Conservation (phyloP, 176 grass and related monocot species). For the Ananas comosus region DNA sequence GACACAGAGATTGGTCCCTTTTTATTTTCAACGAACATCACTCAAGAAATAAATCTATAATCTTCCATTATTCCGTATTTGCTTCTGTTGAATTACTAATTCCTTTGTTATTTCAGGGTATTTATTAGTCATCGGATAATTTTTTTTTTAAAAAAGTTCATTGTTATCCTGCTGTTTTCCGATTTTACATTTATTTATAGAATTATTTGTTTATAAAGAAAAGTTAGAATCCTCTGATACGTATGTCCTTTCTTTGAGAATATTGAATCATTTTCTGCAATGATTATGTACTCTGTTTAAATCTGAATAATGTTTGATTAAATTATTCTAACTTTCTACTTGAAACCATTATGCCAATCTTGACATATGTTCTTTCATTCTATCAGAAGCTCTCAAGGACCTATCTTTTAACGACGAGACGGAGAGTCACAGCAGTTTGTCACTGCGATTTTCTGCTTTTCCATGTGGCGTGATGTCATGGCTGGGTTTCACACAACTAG, state of each 20-base stretch:
- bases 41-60: too few species aligned
- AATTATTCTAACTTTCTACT: background rate
- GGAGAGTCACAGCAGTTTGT: constrained; percentile 22
- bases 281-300: background rate
- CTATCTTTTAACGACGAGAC: constrained; percentile 12
- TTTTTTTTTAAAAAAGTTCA: background rate
- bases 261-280: background rate
- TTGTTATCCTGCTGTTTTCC: background rate
- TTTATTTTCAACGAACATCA: too few species aligned
- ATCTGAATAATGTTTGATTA: background rate
- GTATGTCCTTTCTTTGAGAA: too few species aligned
- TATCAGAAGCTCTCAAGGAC: constrained; percentile 12
- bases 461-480: constrained; percentile 49
- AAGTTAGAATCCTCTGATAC: background rate
- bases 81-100: background rate
- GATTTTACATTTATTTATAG: background rate
- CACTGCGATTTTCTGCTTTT: constrained; percentile 27
- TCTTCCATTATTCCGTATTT: background rate
- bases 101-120: background rate
- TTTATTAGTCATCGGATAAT: background rate
- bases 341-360: background rate
- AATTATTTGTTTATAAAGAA: background rate
- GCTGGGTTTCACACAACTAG: constrained; percentile 45
- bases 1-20: too few species aligned
- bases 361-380: background rate